Conservation (phyloP, 257 asterid species). For the Primulina eburnea region DNA sequence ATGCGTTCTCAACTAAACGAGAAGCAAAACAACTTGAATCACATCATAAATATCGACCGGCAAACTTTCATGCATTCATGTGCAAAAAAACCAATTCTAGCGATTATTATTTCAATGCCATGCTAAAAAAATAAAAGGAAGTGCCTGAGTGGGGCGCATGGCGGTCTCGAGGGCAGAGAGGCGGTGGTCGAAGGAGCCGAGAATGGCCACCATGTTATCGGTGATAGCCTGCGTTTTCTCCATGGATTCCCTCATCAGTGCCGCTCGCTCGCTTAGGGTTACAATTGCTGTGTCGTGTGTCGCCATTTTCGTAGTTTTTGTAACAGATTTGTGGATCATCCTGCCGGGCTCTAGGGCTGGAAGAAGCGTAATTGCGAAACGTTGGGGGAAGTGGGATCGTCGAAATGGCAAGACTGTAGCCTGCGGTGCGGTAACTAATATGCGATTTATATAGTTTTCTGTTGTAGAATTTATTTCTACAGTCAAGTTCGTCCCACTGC, state of each 20-base stretch:
- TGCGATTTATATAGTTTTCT: not conserved
- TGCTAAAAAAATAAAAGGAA: not conserved
- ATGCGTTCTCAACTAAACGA: slow-evolving; percentile 69
- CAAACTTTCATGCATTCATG: slow-evolving; percentile 26
- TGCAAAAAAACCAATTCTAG: not conserved
- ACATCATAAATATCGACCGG: slow-evolving; percentile 2
- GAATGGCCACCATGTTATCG: slow-evolving; percentile 75
- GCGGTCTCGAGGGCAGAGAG: slow-evolving; percentile 99
- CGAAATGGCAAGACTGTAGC: not conserved
- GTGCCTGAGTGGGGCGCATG: slow-evolving; percentile 99
- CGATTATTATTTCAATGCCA: not conserved
- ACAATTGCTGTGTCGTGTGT: slow-evolving; percentile 53
- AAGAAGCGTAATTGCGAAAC: not conserved
- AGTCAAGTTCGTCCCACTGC: too few relatives aligned
- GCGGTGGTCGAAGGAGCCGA: slow-evolving; percentile 94
- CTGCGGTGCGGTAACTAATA: not conserved
- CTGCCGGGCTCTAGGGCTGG: not conserved
- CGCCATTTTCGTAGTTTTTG: slow-evolving; percentile 33
- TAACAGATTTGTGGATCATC: slow-evolving; percentile 18
- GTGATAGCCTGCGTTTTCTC: slow-evolving; percentile 75
- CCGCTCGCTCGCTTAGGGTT: slow-evolving; percentile 68
- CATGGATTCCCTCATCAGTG: slow-evolving; percentile 75
- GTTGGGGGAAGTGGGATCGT: not conserved
- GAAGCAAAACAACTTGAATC: slow-evolving; percentile 1
- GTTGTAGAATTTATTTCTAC: not conserved